Percentiles rank a stretch among this genome's conserved stretches.
Evolutionary conservation across 768 basidiomycete genomes (phyloP).

Genomic region (Kwoniella sp.): DNA sequence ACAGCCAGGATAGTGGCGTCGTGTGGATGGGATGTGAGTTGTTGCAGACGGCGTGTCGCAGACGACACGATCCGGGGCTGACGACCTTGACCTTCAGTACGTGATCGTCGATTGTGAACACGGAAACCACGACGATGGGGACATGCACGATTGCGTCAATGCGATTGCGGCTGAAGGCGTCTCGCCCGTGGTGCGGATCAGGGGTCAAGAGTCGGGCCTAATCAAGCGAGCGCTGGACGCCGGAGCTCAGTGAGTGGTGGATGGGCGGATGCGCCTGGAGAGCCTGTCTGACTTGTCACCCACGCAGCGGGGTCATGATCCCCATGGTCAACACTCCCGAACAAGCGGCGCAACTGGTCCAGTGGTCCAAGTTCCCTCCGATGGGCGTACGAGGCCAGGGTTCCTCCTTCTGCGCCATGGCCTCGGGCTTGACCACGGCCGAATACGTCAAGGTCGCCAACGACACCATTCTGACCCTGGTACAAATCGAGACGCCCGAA

Average conservation of each 20-base stretch:
- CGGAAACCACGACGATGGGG: conserved; percentile 36
- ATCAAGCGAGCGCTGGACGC: conserved; percentile 48
- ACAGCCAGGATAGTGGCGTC: conserved; percentile 18
- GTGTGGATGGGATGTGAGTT: conserved; percentile 23
- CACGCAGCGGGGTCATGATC: conserved; percentile 39
- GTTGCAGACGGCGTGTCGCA: too few relatives aligned
- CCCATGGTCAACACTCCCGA: conserved; percentile 42
- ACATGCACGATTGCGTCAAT: conserved; percentile 43
- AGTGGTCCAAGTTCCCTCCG: conserved; percentile 44
- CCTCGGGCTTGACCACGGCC: conserved; percentile 34
- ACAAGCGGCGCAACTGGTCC: conserved; percentile 35
- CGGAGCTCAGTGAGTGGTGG: conserved; percentile 41
- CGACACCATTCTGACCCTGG: conserved; percentile 57
- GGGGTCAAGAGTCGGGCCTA: conserved; percentile 23
- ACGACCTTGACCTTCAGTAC: background rate
- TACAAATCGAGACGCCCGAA: conserved; percentile 66
- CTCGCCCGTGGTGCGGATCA: conserved; percentile 40
- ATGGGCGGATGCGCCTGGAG: background rate
- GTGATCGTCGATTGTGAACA: conserved; percentile 27
- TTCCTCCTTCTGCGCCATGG: conserved; percentile 34
- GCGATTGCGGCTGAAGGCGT: conserved; percentile 33
- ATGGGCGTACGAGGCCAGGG: conserved; percentile 43
- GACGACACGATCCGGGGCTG: too few relatives aligned
- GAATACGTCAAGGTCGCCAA: conserved; percentile 55
- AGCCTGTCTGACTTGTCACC: background rate